Evolutionary conservation across 441 rosid species (phyloP), one percentile per base, ranked within the genome.

Genomic region (Populus hybrid): DNA sequence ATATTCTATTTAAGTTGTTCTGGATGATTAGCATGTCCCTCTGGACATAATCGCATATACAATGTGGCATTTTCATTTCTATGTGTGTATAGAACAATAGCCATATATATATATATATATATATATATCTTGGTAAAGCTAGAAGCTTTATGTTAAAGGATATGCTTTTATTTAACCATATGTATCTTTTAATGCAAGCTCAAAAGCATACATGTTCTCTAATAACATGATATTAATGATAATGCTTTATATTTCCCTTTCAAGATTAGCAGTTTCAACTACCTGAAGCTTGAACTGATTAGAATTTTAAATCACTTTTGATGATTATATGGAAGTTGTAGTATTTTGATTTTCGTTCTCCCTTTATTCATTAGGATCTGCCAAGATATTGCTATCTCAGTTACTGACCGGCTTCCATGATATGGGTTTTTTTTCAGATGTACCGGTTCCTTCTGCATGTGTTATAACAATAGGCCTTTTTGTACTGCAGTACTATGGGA

Each of bases 381-480:
- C 63, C 21, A 57, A 57, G 63, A 0, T 57, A 20, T 57, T 2
- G 63, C 63, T 69, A n/a, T 10, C 23, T 36, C 26, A 32, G 38
- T 69, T 69, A 69, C 21, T 69, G 24, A 11, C 63, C 77, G 38
- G 28, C 9, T 38, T 57, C 63, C 23, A 57, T 18, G n/a, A 57
- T 57, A 20, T 16, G 23, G 26, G 70, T 66, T 66, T 70, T 69
- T 69, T 82, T 72, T 63, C 92, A 89, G 92, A 91, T 85, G 80
- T 89, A 64, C 78, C 90, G 0, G 87, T 87, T 78, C 90, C 92
- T 66, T 73, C 65, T 23, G 93, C 95, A 11, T 91, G 95, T 80
- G 86, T 79, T 16, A 84, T 91, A 72, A 75, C 87, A 81, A 83
- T 88, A 42, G 80, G 87, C 83, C 88, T 91, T 61, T 91, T 91